A percentile compares a stretch with the other conserved stretches of the same genome.
Evolutionary conservation across 148 eudicot species (phyloP).

Genomic region (Silene latifolia): DNA sequence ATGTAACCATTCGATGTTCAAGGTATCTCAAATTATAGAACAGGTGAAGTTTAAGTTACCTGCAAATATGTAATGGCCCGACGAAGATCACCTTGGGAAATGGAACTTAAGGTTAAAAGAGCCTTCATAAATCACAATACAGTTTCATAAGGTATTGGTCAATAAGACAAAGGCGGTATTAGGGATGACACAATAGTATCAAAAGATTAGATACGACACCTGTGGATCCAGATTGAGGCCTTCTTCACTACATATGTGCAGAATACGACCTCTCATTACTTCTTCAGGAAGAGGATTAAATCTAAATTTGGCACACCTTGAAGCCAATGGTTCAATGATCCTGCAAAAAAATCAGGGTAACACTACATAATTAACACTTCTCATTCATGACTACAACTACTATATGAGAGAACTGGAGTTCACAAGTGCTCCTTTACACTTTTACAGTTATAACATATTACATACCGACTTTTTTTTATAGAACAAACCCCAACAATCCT

Average conservation of each 20-base stretch:
- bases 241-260: constrained; percentile 83
- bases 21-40: not conserved
- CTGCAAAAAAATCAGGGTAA: constrained; percentile 34
- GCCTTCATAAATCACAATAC: constrained; percentile 47
- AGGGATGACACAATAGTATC: not conserved
- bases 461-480: not conserved
- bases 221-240: constrained; percentile 76
- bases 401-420: not conserved
- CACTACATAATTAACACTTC: constrained; percentile 4
- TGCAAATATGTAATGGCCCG: constrained; percentile 92
- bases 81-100: constrained; percentile 97
- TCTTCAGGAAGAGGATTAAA: constrained; percentile 92
- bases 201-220: constrained; percentile 37
- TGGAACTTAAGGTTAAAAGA: constrained; percentile 74
- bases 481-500: not conserved
- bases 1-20: not conserved
- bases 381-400: not conserved
- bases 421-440: not conserved
- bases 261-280: constrained; percentile 68
- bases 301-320: constrained; percentile 96
- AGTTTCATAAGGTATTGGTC: constrained; percentile 7
- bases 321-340: constrained; percentile 94
- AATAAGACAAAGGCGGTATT: not conserved
- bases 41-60: constrained; percentile 38
- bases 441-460: not conserved